A percentile compares a stretch with the other conserved stretches of the same genome.
These are phyloP conservation scores for Acer campestre DNA, from an alignment of 345 rosid genomes.

Conservation along the genomic window DNA sequence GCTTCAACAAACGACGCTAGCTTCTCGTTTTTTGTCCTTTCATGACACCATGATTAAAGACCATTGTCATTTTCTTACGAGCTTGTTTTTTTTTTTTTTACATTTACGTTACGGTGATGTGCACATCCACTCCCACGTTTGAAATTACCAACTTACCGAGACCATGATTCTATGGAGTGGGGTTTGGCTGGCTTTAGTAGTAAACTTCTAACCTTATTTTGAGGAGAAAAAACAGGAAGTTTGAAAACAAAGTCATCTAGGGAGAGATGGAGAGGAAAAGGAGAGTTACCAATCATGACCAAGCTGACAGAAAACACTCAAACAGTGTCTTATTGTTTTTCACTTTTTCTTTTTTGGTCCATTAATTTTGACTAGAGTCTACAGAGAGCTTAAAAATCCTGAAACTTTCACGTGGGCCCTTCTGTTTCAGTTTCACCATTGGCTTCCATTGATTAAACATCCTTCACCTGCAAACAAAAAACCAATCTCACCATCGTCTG, in stretches of 20 bases:
- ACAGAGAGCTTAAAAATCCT: background rate
- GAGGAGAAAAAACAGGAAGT: slow-evolving; percentile 15
- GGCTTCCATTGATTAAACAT: background rate
- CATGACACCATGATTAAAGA: too few species aligned
- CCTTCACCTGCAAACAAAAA: background rate
- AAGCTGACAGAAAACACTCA: background rate
- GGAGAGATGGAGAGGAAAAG: background rate
- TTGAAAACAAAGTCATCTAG: background rate
- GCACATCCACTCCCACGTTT: too few species aligned
- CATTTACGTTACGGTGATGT: too few species aligned
- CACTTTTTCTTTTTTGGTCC: background rate
- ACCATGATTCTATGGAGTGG: too few species aligned
- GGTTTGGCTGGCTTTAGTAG: too few species aligned
- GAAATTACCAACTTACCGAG: too few species aligned
- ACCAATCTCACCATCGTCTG: background rate
- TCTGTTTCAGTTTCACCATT: background rate
- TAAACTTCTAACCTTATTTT: background rate
- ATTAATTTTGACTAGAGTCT: slow-evolving; percentile 3
- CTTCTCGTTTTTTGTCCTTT: too few species aligned
- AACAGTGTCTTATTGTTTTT: background rate
- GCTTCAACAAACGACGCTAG: background rate
- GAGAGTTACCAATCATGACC: slow-evolving; percentile 3
- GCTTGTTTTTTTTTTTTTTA: too few species aligned
- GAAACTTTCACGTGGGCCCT: slow-evolving; percentile 19
- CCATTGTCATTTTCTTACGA: too few species aligned